Evolutionary conservation across 495 filamentous ascomycete species (phyloP).

Genomic region (Podospora didyma): DNA sequence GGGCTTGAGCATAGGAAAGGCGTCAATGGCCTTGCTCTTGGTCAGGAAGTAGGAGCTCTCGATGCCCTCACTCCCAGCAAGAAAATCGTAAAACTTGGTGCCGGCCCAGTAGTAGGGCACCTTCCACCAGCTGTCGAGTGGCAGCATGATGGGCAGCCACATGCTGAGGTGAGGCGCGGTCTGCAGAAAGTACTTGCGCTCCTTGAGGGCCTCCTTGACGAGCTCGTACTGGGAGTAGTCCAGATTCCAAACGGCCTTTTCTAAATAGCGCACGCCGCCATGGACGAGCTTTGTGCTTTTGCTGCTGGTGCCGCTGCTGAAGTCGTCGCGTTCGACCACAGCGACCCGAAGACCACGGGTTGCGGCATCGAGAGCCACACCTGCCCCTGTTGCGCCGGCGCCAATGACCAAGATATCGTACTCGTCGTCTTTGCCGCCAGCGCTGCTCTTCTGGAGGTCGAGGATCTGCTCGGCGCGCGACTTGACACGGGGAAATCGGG

Average conservation of each 20-base stretch:
- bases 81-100: conserved; percentile 90
- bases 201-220: conserved; percentile 90
- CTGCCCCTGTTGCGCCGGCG: conserved; percentile 86
- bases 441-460: conserved; percentile 48
- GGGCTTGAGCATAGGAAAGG: conserved; percentile 95
- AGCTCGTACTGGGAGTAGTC: conserved; percentile 94
- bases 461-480: conserved; percentile 62
- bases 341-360: conserved; percentile 92
- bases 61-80: conserved; percentile 93
- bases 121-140: conserved; percentile 94
- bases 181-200: conserved; percentile 92
- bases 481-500: conserved; percentile 76
- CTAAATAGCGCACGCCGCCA: conserved; percentile 91
- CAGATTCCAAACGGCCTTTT: conserved; percentile 95
- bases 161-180: conserved; percentile 91
- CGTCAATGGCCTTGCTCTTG: conserved; percentile 88
- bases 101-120: conserved; percentile 96
- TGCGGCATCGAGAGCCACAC: conserved; percentile 90
- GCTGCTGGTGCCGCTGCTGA: conserved; percentile 87
- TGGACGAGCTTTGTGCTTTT: conserved; percentile 98
- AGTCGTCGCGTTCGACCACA: conserved; percentile 92
- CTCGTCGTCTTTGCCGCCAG: conserved; percentile 34
- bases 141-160: conserved; percentile 98
- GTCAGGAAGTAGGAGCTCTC: conserved; percentile 97
- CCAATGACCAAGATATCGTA: conserved; percentile 94